Base-by-base conservation (phyloP, 495 filamentous ascomycete genomes). In the Annulohypoxylon stygium region DNA sequence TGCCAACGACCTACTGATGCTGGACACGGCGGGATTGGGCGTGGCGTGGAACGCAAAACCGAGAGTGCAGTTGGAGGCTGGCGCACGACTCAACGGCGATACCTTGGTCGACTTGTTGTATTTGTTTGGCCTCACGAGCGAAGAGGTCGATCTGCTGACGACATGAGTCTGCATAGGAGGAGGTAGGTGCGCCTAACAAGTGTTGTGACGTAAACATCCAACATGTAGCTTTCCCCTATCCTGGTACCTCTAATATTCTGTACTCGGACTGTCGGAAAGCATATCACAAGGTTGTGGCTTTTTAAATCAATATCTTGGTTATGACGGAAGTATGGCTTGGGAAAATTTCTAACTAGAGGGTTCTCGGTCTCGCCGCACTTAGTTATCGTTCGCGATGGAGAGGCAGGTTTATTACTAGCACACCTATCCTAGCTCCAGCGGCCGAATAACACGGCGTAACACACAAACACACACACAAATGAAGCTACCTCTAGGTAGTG, bases 11-110 rank as follows among this genome's bases (percentile, higher is more conserved):
- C 83, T 99, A 41, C 85, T 92, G 47, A 99, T 99, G 96, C 93
- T 99, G 82, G 86, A 88, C 30, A 89, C 89, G 55, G 95, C 96
- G 16, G 96, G 95, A 4, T 81, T 98, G 64, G 96, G 96, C 4
- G 90, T 98, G 43, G 96, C 96, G 12, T 97, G 94, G 88, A 93
- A 94, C 79, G 96, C 96, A 25, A 99, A 99, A 84, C 91, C 91
- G 59, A 89, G 88, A 72, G 96, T 99, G 64, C 96, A 99, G 83
- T 87, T 91, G 78, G 90, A 93, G 76, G 95, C 96, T 1, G 90
- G 90, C 5, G 91, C 92, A 30, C 86, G 93, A 59, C 79, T 98
- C 60, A 98, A 99, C 77, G 89, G 92, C 37, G 86, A 89, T 68
- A 94, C 84, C 74, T 81, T 99, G 73, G 81, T 90, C 61, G 93